Evolutionary conservation across 2,329 filamentous ascomycete genomes (phyloP), one percentile per base, ranked within the genome.

Genomic region (Aspergillus felis): DNA sequence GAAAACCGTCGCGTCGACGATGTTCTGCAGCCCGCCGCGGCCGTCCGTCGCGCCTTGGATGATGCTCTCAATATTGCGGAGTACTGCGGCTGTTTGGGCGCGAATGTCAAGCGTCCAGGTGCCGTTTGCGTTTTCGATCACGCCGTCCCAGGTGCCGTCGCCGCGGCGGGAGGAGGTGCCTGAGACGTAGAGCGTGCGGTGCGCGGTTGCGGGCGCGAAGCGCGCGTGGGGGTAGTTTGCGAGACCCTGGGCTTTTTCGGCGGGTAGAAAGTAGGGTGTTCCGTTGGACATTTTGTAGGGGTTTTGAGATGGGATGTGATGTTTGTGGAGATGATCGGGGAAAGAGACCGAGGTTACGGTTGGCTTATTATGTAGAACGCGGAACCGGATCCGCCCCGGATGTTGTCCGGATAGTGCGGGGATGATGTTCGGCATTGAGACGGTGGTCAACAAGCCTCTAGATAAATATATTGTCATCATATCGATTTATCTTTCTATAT

Each of bases 1-100:
- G 54, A 76, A 79, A 7, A 79, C 73, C 17, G 75, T 74, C 9
- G 75, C 69, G 56, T 78, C 74, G 28, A 78, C 71, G 6, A 76
- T 62, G 61, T 77, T 75, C 3, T 66, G 61, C 32, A 77, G 66
- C 48, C 69, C 68, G 2, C 70, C 74, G 56, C 70, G 70, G 25
- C 72, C 74, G 24, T 65, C 64, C 0, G 73, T 72, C 1, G 74
- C 74, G 9, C 70, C 71, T 50, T 71, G 69, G 61, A 78, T 73
- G 57, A 76, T 72, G 27, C 61, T 61, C 58, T 77, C 73, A 52
- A 78, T 74, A 54, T 73, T 75, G 47, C 65, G 60, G 3, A 78
- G 67, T 6, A 76, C 74, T 1, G 74, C 73, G 2, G 72, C 74
- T 1, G 75, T 77, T 61, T 78, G 76, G 44, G 64, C 59, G 8